Base-by-base conservation (phyloP, 169 alveolate species). In the Toxoplasma gondii region DNA sequence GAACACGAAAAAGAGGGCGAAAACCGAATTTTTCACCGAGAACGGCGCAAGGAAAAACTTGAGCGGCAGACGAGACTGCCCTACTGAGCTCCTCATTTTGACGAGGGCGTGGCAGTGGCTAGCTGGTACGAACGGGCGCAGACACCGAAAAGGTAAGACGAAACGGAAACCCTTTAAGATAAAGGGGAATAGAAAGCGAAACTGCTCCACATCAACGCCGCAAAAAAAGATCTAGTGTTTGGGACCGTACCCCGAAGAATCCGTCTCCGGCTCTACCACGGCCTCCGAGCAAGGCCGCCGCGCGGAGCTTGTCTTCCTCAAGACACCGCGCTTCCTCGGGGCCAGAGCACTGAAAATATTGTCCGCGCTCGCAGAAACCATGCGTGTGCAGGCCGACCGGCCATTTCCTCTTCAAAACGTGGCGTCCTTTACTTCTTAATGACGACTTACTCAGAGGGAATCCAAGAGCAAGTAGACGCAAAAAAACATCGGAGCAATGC, bases 211-310 rank as follows among this genome's bases (percentile, higher is more conserved):
- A 64, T 2, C 27, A 24, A 24, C 7, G 78, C 7, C 27, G 78
- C 24, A 36, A 64, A 64, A 29, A 64, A 29, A 64, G 78, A 29
- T 64, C 78, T 29, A 17, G 29, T 64, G 78, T 19, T 29, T 64
- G 12, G 78, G 78, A 29, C 34, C 5, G 12, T 19, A 4, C 16
- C 36, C 78, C 78, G 78, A 19, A 29, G 27, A 64, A 64, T 29
- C 27, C 78, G 36, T 19, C 78, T 19, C 78, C 9, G 10, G 16
- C 34, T 24, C 78, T 29, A 31, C 78, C 78, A 64, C 78, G 34
- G 78, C 78, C 12, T 64, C 78, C 78, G 78, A 64, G 78, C 78
- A 64, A 64, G 78, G 78, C 78, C 78, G 78, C 36, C 78, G 78
- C 78, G 78, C 78, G 7, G 27, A 0, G 36, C 78, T 24, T 64